phyloP scores from a whole-genome alignment of 495 filamentous ascomycete species.

The Penicillium antarcticum region DNA sequence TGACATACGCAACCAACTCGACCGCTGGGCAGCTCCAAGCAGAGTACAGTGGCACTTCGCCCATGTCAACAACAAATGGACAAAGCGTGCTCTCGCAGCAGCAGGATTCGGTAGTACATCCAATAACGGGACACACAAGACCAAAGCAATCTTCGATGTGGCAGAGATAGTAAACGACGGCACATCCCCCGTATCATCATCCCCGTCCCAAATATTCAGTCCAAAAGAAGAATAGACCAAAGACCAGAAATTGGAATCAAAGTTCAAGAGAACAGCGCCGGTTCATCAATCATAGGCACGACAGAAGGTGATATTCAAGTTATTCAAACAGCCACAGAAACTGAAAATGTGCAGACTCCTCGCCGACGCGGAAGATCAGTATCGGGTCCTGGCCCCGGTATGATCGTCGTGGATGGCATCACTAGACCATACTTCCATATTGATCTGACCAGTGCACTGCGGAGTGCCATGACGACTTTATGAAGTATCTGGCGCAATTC shows the following conservation, averaged over 20 bases:
- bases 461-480: constrained; percentile 75
- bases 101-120: constrained; percentile 82
- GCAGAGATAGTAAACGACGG: constrained; percentile 69
- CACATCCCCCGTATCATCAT: neutral
- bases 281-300: neutral
- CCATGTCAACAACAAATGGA: constrained; percentile 89
- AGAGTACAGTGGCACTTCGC: constrained; percentile 92
- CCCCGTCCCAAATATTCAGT: neutral
- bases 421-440: constrained; percentile 89
- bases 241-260: constrained; percentile 36
- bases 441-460: constrained; percentile 82
- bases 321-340: neutral
- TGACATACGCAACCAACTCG: constrained; percentile 93
- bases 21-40: constrained; percentile 75
- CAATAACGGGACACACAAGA: constrained; percentile 33
- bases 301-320: constrained; percentile 16
- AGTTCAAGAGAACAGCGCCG: constrained; percentile 7
- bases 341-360: neutral
- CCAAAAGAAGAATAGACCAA: constrained; percentile 28
- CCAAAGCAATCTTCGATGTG: constrained; percentile 85
- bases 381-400: constrained; percentile 49
- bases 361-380: constrained; percentile 31
- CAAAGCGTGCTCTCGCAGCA: constrained; percentile 81
- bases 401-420: constrained; percentile 49
- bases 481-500: neutral